These are phyloP conservation scores for Cladophialophora exuberans DNA, from an alignment of 2,329 filamentous ascomycete genomes.

Conservation along the genomic window DNA sequence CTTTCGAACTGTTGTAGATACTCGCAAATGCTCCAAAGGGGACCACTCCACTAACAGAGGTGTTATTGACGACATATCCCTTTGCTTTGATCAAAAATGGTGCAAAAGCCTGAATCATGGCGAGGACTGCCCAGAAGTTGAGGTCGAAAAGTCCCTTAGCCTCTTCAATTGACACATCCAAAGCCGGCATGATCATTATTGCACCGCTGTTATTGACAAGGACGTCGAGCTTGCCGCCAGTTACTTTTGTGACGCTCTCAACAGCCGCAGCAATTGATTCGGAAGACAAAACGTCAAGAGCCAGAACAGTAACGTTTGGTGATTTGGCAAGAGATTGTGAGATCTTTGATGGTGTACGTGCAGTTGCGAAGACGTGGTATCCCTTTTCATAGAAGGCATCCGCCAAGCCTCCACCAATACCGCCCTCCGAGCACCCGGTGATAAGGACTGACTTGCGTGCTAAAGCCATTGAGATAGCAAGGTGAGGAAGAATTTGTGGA, in stretches of 20 bases:
- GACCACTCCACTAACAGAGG: slow-evolving; percentile 31
- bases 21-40: slow-evolving; percentile 19
- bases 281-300: slow-evolving; percentile 37
- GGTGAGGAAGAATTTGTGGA: background rate
- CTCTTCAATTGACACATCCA: slow-evolving; percentile 37
- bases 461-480: slow-evolving; percentile 10
- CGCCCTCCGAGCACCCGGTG: slow-evolving; percentile 43
- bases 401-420: slow-evolving; percentile 47
- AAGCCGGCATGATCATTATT: slow-evolving; percentile 32
- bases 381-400: slow-evolving; percentile 42
- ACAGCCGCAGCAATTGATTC: slow-evolving; percentile 21
- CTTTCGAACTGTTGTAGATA: slow-evolving; percentile 28
- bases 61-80: slow-evolving; percentile 36
- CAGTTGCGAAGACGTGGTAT: slow-evolving; percentile 48
- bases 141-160: slow-evolving; percentile 46
- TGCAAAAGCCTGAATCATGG: slow-evolving; percentile 40
- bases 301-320: slow-evolving; percentile 34
- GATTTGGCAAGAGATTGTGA: slow-evolving; percentile 33
- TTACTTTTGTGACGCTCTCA: slow-evolving; percentile 35
- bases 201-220: slow-evolving; percentile 54
- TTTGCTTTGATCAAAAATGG: slow-evolving; percentile 36
- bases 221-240: slow-evolving; percentile 43
- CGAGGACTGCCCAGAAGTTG: slow-evolving; percentile 47
- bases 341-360: slow-evolving; percentile 42
- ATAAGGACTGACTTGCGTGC: slow-evolving; percentile 22